Evolutionary conservation across 345 rosid genomes (phyloP), one percentile per base, ranked within the genome.

Genomic region (Gynandropsis gynandra): DNA sequence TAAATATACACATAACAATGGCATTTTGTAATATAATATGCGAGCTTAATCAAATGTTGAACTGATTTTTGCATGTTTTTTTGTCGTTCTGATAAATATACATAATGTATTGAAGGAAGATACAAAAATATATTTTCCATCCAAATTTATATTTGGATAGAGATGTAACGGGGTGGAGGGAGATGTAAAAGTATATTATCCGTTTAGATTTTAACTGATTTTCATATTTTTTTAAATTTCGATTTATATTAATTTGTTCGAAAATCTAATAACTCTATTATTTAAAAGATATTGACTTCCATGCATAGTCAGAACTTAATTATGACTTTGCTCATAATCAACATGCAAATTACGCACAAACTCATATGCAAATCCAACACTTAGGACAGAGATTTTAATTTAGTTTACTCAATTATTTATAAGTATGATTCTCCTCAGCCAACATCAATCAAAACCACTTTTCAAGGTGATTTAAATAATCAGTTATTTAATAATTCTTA

Each of bases 291-390:
- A 52, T 58, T 65, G 64, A 65, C 64, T 21, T 58, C 52, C 37
- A 19, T 14, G 14, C 38, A 59, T 65, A 52, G 65, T 52, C 60
- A 46, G 64, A 46, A 13, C 46, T 45, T 37, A 33, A 38, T 58
- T 52, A 58, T 58, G 55, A 16, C 45, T 19, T 27, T 43, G 57
- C 44, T 19, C 32, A 44, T 46, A 31, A 10, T 36, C 21, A 65
- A 40, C 61, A 53, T 36, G 14, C 46, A 20, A 43, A 16, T 52
- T n/a, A n/a, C n/a, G 64, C 64, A 58, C 64, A 45, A 65, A 65
- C 54, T 52, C 59, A 52, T 18, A 51, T 65, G 55, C 64, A 50
- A 64, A 62, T 48, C 56, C 44, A 48, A 63, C 45, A n/a, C n/a
- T n/a, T n/a, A n/a, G n/a, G 12, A 45, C 11, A 32, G 8, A 16